phyloP scores from a whole-genome alignment of 805 yeast genomes.

The Lipomyces anomalus region DNA sequence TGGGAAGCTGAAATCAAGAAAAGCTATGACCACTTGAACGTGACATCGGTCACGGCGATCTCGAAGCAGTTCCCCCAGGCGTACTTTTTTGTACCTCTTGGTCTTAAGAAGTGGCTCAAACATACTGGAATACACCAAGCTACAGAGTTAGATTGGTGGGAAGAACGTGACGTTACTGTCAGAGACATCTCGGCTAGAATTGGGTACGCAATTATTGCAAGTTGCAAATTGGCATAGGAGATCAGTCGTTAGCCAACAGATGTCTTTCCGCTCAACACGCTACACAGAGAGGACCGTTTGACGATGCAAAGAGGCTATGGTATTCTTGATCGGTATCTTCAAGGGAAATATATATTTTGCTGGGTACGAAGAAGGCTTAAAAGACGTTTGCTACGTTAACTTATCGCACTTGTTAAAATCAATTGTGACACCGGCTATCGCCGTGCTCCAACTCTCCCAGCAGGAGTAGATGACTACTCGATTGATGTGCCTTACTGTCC shows the following conservation, averaged over 20 bases:
- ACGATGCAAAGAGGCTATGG: conserved; percentile 15
- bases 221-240: too few relatives aligned
- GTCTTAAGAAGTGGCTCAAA: conserved; percentile 55
- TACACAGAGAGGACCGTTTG: conserved; percentile 7
- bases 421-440: conserved; percentile 94
- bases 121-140: conserved; percentile 53
- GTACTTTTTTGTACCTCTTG: conserved; percentile 60
- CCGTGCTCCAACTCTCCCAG: conserved; percentile 9
- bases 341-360: conserved; percentile 11
- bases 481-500: conserved; percentile 16
- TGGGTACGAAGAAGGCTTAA: conserved; percentile 1
- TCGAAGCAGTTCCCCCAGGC: conserved; percentile 6
- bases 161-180: conserved; percentile 34
- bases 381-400: conserved; percentile 27
- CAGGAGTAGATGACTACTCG: conserved; percentile 13
- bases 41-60: conserved; percentile 5
- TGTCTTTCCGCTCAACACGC: conserved; percentile 17
- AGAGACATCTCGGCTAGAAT: conserved; percentile 8
- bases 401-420: conserved; percentile 49
- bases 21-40: conserved; percentile 18
- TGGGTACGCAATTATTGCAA: too few relatives aligned
- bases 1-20: background rate
- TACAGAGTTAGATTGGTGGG: conserved; percentile 93
- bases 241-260: too few relatives aligned
- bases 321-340: conserved; percentile 12